A percentile compares a stretch with the other conserved stretches of the same genome.
Conservation (phyloP, 1,284 basidiomycete genomes). For the Porodaedalea pini region DNA sequence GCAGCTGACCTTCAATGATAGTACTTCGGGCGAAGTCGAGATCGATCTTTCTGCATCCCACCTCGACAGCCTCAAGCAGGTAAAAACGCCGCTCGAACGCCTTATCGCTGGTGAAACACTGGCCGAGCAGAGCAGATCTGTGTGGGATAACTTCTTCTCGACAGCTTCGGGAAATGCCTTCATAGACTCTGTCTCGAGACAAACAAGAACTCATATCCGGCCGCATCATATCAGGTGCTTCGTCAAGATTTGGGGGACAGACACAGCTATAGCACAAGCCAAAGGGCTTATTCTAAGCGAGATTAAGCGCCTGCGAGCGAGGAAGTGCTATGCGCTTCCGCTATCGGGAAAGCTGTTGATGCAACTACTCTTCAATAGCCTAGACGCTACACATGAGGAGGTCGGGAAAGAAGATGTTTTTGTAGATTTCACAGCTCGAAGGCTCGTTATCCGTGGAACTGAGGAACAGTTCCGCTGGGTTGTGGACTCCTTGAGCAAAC, state of each 20-base stretch:
- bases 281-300: conserved; percentile 1
- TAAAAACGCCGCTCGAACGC: conserved; percentile 58
- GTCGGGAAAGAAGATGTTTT: conserved; percentile 39
- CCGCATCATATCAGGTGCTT: conserved; percentile 38
- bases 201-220: conserved; percentile 42
- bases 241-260: conserved; percentile 44
- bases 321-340: conserved; percentile 32
- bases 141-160: conserved; percentile 63
- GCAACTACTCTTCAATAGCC: conserved; percentile 27
- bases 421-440: conserved; percentile 29
- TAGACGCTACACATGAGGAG: conserved; percentile 30
- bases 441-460: conserved; percentile 20
- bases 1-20: neutral
- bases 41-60: conserved; percentile 11
- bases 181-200: conserved; percentile 39
- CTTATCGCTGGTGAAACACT: conserved; percentile 57
- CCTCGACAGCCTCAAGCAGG: conserved; percentile 12
- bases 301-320: conserved; percentile 22
- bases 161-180: conserved; percentile 40
- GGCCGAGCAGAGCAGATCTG: conserved; percentile 41
- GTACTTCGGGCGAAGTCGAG: neutral
- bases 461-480: conserved; percentile 38
- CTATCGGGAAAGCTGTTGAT: conserved; percentile 29
- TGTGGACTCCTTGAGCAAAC: conserved; percentile 32
- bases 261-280: conserved; percentile 1